phyloP scores from a whole-genome alignment of 1,284 basidiomycete genomes.

The Omphalotus olearius region DNA sequence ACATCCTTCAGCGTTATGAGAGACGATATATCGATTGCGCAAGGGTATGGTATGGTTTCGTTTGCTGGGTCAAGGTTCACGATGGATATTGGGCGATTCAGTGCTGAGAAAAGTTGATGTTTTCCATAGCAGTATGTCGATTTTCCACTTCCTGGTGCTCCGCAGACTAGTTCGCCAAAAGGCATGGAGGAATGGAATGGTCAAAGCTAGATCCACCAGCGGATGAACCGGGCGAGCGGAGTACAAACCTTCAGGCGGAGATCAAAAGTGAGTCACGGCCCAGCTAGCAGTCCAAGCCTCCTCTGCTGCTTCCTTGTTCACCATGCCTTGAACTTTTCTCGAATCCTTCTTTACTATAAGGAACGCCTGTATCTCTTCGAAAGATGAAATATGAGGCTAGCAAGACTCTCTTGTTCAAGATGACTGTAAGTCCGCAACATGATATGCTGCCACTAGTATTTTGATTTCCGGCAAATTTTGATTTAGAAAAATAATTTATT shows the following conservation, averaged over 20 bases:
- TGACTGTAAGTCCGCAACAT: no score
- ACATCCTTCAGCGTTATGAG: constrained; percentile 88
- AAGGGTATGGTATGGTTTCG: constrained; percentile 86
- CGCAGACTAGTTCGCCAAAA: constrained; percentile 86
- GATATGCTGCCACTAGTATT: no score
- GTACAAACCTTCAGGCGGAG: neutral
- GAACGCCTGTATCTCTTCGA: no score
- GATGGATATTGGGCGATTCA: constrained; percentile 82
- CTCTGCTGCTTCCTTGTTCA: no score
- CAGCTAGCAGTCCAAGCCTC: neutral
- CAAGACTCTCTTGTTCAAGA: no score
- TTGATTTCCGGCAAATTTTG: no score
- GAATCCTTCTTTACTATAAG: no score
- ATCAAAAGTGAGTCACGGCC: no score
- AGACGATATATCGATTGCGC: constrained; percentile 80
- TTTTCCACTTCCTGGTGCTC: constrained; percentile 91
- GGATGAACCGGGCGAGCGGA: neutral
- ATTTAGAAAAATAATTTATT: no score
- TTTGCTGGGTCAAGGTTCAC: constrained; percentile 98
- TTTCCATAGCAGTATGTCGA: constrained; percentile 94
- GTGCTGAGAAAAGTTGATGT: constrained; percentile 86
- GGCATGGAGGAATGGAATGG: constrained; percentile 45
- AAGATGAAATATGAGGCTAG: no score
- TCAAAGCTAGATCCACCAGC: neutral
- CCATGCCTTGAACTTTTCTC: no score